phyloP scores from a whole-genome alignment of 2,329 filamentous ascomycete species.

The Trichoderma sp. region DNA sequence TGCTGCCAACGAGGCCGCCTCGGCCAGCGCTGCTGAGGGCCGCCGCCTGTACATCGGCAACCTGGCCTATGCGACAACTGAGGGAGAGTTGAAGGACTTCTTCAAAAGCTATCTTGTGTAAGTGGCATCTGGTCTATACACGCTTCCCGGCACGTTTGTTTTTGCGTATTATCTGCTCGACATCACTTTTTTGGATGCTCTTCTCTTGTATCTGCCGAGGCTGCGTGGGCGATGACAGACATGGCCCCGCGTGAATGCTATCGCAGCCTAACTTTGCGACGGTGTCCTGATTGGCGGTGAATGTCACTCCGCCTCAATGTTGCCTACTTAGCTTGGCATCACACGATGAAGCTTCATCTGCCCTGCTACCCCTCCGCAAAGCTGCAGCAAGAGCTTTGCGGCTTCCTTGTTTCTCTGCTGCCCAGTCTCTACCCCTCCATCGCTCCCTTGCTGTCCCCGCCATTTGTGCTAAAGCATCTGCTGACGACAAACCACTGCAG shows the following conservation, averaged over 20 bases:
- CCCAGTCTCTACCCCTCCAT: neutral
- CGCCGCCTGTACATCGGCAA: slow-evolving; percentile 99
- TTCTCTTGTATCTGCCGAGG: neutral
- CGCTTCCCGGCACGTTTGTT: neutral
- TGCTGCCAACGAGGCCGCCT: slow-evolving; percentile 83
- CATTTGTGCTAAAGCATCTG: neutral
- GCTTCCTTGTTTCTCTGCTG: neutral
- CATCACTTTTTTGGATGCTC: neutral
- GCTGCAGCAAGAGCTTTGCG: neutral
- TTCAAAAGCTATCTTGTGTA: slow-evolving; percentile 99
- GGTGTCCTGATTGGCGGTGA: slow-evolving; percentile 28
- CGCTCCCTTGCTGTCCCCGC: neutral
- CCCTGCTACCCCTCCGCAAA: neutral
- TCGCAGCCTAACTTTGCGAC: slow-evolving; percentile 22
- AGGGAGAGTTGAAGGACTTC: slow-evolving; percentile 99
- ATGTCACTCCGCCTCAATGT: slow-evolving; percentile 22
- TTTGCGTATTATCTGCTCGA: neutral
- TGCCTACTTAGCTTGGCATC: slow-evolving; percentile 7
- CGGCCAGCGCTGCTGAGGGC: slow-evolving; percentile 97
- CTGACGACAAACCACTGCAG: slow-evolving; percentile 54
- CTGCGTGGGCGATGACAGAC: slow-evolving; percentile 2
- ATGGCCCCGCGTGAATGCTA: neutral
- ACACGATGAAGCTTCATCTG: slow-evolving; percentile 11
- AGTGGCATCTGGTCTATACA: slow-evolving; percentile 50
- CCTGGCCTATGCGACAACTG: slow-evolving; percentile 99